These are phyloP conservation scores for Coniochaeta pulveracea DNA, from an alignment of 2,329 filamentous ascomycete species.

Conservation along the genomic window DNA sequence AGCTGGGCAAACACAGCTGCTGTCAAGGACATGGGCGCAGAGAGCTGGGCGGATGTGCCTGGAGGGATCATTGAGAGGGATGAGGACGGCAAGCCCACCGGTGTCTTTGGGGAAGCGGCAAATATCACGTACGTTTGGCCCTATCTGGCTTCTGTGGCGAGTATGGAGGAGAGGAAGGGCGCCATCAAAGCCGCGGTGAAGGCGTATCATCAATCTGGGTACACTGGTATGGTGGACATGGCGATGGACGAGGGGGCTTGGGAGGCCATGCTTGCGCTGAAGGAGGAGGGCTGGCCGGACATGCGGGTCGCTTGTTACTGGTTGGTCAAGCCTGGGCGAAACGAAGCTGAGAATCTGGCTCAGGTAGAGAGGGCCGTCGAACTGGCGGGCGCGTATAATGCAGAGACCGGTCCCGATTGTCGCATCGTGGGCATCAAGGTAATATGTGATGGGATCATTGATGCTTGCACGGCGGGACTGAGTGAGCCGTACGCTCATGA, in stretches of 20 bases:
- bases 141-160: slow-evolving; percentile 33
- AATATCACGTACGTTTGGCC: slow-evolving; percentile 43
- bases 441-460: slow-evolving; percentile 54
- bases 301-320: slow-evolving; percentile 44
- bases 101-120: slow-evolving; percentile 42
- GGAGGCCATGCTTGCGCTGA: slow-evolving; percentile 34
- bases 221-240: slow-evolving; percentile 46
- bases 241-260: slow-evolving; percentile 45
- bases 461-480: slow-evolving; percentile 52
- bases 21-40: slow-evolving; percentile 35
- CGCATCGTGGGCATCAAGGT: slow-evolving; percentile 52
- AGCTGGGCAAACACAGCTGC: slow-evolving; percentile 44
- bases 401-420: slow-evolving; percentile 29
- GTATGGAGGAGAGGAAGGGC: slow-evolving; percentile 33
- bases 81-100: slow-evolving; percentile 30
- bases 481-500: slow-evolving; percentile 44
- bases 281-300: slow-evolving; percentile 19
- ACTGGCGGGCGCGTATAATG: slow-evolving; percentile 31
- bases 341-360: slow-evolving; percentile 28
- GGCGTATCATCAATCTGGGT: slow-evolving; percentile 37
- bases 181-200: slow-evolving; percentile 33
- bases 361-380: slow-evolving; percentile 41
- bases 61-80: slow-evolving; percentile 42
- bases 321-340: slow-evolving; percentile 35
- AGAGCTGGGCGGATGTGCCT: slow-evolving; percentile 31